Evolutionary conservation across 805 yeast genomes (phyloP).

Genomic region (Yarrowia bubula): DNA sequence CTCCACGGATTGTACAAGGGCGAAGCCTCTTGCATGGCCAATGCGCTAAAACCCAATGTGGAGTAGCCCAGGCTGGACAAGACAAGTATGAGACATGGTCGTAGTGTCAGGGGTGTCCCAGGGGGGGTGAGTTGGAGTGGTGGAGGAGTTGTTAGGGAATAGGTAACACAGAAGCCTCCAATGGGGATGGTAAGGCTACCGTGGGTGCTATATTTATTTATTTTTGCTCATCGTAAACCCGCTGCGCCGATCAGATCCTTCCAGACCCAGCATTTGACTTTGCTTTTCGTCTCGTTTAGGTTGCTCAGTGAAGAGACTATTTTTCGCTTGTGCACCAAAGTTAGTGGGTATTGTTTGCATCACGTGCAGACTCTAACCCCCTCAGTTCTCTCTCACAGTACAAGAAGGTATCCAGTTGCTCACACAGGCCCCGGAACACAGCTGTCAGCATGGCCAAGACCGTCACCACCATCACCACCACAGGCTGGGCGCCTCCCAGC

Average conservation of each 20-base stretch:
- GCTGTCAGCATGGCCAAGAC: neutral
- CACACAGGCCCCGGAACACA: neutral
- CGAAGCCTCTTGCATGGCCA: neutral
- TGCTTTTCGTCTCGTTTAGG: neutral
- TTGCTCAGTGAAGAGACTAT: neutral
- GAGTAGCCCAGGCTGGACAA: conserved; percentile 1
- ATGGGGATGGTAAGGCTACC: neutral
- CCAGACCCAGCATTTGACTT: neutral
- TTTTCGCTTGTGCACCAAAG: neutral
- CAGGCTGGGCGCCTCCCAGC: conserved; percentile 17
- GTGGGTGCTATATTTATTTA: neutral
- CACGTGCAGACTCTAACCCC: conserved; percentile 20
- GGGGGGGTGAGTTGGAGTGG: neutral
- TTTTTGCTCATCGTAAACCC: too few species aligned
- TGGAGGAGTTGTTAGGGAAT: neutral
- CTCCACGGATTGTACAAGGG: neutral
- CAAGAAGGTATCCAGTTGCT: neutral
- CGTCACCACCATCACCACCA: conserved; percentile 3
- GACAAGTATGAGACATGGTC: conserved; percentile 8
- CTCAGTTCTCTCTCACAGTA: conserved; percentile 9
- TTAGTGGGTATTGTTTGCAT: conserved; percentile 10
- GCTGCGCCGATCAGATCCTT: too few species aligned
- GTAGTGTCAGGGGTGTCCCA: neutral
- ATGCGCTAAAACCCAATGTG: conserved; percentile 15
- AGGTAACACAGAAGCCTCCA: neutral